phyloP scores from a whole-genome alignment of 2,329 filamentous ascomycete genomes.

The Exophiala calicioides region DNA sequence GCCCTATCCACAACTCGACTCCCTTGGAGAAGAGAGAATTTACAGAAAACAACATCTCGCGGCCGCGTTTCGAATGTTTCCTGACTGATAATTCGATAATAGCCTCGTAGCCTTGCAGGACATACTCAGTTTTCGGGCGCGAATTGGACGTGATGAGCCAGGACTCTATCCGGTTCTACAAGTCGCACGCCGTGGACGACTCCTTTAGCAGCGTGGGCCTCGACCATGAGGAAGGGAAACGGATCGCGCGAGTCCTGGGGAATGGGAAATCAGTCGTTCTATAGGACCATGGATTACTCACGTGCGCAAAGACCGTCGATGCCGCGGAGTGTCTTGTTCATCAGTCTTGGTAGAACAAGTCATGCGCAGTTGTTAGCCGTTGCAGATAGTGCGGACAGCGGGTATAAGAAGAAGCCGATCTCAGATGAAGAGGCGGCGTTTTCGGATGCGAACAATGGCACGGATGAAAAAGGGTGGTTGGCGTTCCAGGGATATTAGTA shows the following conservation, averaged over 20 bases:
- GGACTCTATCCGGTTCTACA: constrained; percentile 46
- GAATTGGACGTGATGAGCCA: constrained; percentile 53
- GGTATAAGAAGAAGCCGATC: constrained; percentile 34
- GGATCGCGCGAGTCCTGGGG: constrained; percentile 53
- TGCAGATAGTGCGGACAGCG: constrained; percentile 42
- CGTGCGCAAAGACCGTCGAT: constrained; percentile 53
- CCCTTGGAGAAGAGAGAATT: constrained; percentile 43
- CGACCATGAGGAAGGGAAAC: constrained; percentile 52
- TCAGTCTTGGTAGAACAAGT: constrained; percentile 46
- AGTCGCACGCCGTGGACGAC: constrained; percentile 43
- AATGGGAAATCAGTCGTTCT: constrained; percentile 54
- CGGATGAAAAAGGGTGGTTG: constrained; percentile 55
- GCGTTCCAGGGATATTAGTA: constrained; percentile 57
- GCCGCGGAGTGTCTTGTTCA: constrained; percentile 58
- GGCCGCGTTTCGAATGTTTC: constrained; percentile 47
- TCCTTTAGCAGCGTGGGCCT: constrained; percentile 57
- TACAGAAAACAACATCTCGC: constrained; percentile 51
- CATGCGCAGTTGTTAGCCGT: constrained; percentile 45
- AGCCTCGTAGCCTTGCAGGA: constrained; percentile 49
- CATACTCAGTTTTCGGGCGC: constrained; percentile 49
- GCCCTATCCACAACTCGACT: constrained; percentile 47
- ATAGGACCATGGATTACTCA: constrained; percentile 60
- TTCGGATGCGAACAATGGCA: constrained; percentile 31
- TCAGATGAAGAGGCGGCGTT: constrained; percentile 32
- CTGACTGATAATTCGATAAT: constrained; percentile 43